phyloP scores from a whole-genome alignment of 140 eudicot genomes.

The Oenanthe javanica region DNA sequence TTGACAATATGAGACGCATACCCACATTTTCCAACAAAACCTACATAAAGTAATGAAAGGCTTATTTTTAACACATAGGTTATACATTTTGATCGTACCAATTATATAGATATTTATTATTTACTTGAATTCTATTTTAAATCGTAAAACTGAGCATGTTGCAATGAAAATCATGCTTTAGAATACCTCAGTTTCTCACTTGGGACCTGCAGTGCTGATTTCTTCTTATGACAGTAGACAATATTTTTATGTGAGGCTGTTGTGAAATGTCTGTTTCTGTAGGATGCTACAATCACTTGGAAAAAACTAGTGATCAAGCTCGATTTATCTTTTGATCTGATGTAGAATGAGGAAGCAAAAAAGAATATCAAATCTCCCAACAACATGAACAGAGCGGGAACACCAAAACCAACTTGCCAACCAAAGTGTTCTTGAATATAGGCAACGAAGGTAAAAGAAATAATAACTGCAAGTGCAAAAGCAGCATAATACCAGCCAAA shows the following conservation, averaged over 20 bases:
- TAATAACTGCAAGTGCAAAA: background rate
- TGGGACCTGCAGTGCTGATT: background rate
- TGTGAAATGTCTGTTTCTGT: background rate
- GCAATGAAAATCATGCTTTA: background rate
- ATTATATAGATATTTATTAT: no score
- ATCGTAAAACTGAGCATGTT: background rate
- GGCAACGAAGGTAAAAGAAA: slow-evolving; percentile 17
- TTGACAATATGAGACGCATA: no score
- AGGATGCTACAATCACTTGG: background rate
- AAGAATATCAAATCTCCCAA: slow-evolving; percentile 21
- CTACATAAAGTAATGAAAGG: no score
- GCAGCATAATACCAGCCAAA: slow-evolving; percentile 21
- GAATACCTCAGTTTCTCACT: background rate
- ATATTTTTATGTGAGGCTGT: background rate
- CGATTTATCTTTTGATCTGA: background rate
- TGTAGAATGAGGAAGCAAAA: slow-evolving; percentile 12
- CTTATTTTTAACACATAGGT: no score
- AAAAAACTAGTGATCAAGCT: background rate
- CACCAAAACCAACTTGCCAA: slow-evolving; percentile 27
- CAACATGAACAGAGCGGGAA: slow-evolving; percentile 23
- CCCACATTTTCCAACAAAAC: no score
- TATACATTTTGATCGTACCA: background rate
- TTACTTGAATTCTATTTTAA: background rate
- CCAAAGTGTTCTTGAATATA: slow-evolving; percentile 30
- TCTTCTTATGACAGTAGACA: background rate